Conservation (phyloP, 768 basidiomycete species). For the Tricholoma matsutake region DNA sequence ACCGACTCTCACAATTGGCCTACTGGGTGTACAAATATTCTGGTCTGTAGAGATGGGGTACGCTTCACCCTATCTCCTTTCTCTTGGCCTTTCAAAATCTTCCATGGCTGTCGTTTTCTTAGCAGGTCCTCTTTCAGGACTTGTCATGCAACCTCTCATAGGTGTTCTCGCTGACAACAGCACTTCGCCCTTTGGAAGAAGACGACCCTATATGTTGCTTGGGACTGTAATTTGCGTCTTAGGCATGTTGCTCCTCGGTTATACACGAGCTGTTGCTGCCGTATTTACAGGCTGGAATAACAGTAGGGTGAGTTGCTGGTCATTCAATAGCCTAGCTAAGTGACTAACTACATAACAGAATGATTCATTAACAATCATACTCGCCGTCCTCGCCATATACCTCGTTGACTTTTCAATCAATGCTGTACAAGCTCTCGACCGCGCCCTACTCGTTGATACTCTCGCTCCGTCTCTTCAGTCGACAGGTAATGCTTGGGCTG, state of each 20-base stretch:
- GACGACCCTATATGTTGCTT: slow-evolving; percentile 81
- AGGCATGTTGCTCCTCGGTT: slow-evolving; percentile 83
- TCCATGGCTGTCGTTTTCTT: slow-evolving; percentile 89
- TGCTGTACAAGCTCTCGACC: slow-evolving; percentile 83
- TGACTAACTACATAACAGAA: slow-evolving; percentile 41
- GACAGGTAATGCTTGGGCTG: slow-evolving; percentile 92
- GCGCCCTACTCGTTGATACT: slow-evolving; percentile 86
- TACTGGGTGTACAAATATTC: slow-evolving; percentile 83
- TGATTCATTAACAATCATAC: slow-evolving; percentile 62
- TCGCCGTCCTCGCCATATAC: slow-evolving; percentile 61
- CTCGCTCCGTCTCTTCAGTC: slow-evolving; percentile 74
- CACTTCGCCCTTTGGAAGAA: slow-evolving; percentile 77
- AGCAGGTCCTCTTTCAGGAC: slow-evolving; percentile 86
- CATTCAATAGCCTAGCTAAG: not conserved
- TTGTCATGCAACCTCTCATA: slow-evolving; percentile 89
- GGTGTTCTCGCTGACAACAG: slow-evolving; percentile 86
- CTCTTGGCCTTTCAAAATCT: slow-evolving; percentile 83
- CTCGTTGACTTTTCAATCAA: slow-evolving; percentile 60
- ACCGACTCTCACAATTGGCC: slow-evolving; percentile 70
- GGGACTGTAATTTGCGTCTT: slow-evolving; percentile 63
- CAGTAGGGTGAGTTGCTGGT: not conserved
- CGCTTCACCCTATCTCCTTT: slow-evolving; percentile 84
- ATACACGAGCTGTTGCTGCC: slow-evolving; percentile 65
- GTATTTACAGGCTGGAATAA: slow-evolving; percentile 35
- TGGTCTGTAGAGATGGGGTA: slow-evolving; percentile 98